Conservation (phyloP, 75 land plant genomes). For the Pinus taeda region DNA sequence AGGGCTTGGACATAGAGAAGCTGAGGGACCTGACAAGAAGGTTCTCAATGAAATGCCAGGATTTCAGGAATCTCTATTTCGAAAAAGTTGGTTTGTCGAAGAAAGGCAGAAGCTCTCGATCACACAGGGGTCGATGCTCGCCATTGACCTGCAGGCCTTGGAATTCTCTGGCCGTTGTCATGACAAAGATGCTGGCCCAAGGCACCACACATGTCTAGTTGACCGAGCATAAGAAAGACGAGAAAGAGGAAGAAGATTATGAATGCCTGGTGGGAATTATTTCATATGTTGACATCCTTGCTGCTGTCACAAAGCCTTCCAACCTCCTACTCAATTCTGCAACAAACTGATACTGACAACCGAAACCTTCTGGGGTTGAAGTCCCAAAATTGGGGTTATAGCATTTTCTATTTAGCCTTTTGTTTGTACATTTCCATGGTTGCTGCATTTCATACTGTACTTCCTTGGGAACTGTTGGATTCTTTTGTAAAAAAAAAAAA, state of each 20-base stretch:
- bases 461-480: too few species aligned
- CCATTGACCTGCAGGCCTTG: constrained; percentile 65
- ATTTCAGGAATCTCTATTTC: constrained; percentile 4
- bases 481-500: too few species aligned
- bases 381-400: too few species aligned
- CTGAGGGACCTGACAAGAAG: constrained; percentile 1
- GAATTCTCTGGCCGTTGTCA: constrained; percentile 83
- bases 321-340: not conserved
- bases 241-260: constrained; percentile 24
- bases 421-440: too few species aligned
- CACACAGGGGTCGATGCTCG: constrained; percentile 54
- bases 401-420: too few species aligned
- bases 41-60: not conserved
- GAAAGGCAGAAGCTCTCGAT: constrained; percentile 17
- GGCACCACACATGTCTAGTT: constrained; percentile 88
- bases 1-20: not conserved
- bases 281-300: constrained; percentile 63
- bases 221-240: constrained; percentile 13
- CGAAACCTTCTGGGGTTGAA: too few species aligned
- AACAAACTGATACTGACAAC: too few species aligned
- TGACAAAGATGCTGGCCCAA: constrained; percentile 90
- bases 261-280: constrained; percentile 80
- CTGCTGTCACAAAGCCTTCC: constrained; percentile 50
- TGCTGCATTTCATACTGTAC: too few species aligned
- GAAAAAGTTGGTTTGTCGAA: not conserved